Conservation (phyloP, 2,329 filamentous ascomycete species). For the Cladosporium sp. region DNA sequence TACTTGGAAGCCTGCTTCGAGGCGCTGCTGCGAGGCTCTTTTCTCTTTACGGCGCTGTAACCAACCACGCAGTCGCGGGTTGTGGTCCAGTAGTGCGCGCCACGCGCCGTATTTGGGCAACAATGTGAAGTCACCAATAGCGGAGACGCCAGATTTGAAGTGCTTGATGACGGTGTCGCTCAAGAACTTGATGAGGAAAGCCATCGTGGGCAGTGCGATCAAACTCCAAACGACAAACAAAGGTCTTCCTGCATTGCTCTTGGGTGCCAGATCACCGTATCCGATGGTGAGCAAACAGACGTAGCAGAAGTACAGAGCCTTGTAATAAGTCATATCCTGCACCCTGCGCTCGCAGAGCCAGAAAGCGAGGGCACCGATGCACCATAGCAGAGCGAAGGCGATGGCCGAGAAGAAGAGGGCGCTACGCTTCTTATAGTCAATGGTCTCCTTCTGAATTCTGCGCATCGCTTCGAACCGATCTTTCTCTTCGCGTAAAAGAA, state of each 20-base stretch:
- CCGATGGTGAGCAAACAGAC: conserved; percentile 78
- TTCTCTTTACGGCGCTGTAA: conserved; percentile 30
- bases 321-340: conserved; percentile 64
- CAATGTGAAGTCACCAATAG: conserved; percentile 59
- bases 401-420: conserved; percentile 61
- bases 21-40: conserved; percentile 29
- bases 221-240: conserved; percentile 95
- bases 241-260: conserved; percentile 69
- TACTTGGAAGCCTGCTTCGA: conserved; percentile 43
- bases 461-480: conserved; percentile 53
- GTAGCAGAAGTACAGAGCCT: conserved; percentile 80
- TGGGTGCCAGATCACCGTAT: conserved; percentile 72
- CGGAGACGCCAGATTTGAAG: conserved; percentile 57
- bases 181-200: conserved; percentile 75
- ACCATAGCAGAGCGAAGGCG: conserved; percentile 71
- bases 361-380: conserved; percentile 72
- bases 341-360: conserved; percentile 51
- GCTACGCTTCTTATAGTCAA: conserved; percentile 65
- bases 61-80: conserved; percentile 39
- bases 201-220: conserved; percentile 80
- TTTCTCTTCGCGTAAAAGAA: conserved; percentile 50
- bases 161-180: conserved; percentile 71
- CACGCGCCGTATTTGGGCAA: conserved; percentile 57
- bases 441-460: conserved; percentile 62
- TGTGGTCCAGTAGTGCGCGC: conserved; percentile 42